A percentile compares a stretch with the other conserved stretches of the same genome.
Evolutionary conservation across 208 protist genomes (phyloP).

Genomic region (Trypanosoma scelopori): DNA sequence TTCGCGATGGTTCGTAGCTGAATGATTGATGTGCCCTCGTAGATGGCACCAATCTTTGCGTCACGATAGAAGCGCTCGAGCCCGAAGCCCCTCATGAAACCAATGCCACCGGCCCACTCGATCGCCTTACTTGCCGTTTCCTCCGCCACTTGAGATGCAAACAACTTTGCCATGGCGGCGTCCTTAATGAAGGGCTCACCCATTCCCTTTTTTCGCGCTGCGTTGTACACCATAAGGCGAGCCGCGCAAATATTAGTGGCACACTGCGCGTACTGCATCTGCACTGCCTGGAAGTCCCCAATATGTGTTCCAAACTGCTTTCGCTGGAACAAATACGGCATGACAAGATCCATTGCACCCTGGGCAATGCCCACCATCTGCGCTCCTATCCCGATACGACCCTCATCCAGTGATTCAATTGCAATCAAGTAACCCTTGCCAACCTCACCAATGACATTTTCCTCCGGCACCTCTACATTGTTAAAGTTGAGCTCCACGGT

Average conservation of each 20-base stretch:
- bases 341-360: constrained; percentile 68
- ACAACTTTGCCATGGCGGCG: constrained; percentile 96
- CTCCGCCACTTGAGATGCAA: constrained; percentile 85
- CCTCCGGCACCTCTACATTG: constrained; percentile 79
- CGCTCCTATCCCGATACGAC: constrained; percentile 94
- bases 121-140: constrained; percentile 82
- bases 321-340: constrained; percentile 88
- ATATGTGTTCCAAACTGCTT: constrained; percentile 92
- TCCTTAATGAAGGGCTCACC: constrained; percentile 89
- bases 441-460: constrained; percentile 77
- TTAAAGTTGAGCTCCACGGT: constrained; percentile 94
- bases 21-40: constrained; percentile 96
- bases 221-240: constrained; percentile 91
- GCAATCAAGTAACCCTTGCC: constrained; percentile 96
- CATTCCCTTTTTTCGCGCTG: constrained; percentile 88
- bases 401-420: constrained; percentile 94
- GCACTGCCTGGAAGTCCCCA: constrained; percentile 94
- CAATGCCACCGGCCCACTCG: constrained; percentile 94
- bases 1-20: constrained; percentile 96
- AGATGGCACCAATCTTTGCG: constrained; percentile 90
- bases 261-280: constrained; percentile 90
- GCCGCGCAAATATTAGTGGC: constrained; percentile 77
- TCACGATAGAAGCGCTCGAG: constrained; percentile 96
- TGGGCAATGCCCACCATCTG: constrained; percentile 94
- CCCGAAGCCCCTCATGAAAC: constrained; percentile 94